Evolutionary conservation across 768 basidiomycete genomes (phyloP).

Genomic region (Clitopilus passeckerianus): DNA sequence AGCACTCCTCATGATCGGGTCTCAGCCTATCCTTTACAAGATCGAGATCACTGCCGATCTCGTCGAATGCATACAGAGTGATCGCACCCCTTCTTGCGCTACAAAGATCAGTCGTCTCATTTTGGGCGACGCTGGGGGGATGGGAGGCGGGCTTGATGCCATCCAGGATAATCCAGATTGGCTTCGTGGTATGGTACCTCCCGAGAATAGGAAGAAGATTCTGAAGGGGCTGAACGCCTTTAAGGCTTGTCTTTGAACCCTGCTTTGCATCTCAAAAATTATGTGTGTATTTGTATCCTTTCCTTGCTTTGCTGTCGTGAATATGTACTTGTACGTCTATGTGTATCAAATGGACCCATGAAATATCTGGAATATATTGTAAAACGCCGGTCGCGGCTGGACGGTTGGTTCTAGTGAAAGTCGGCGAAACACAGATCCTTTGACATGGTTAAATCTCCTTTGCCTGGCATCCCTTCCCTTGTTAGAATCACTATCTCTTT

Average conservation of each 20-base stretch:
- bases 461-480: no score
- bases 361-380: no score
- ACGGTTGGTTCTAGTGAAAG: no score
- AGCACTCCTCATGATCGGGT: conserved; percentile 11
- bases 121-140: conserved; percentile 2
- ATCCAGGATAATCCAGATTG: conserved; percentile 6
- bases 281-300: neutral
- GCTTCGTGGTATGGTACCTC: neutral
- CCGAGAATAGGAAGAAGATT: conserved; percentile 7
- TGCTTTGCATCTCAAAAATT: neutral
- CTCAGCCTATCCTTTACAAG: conserved; percentile 12
- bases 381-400: no score
- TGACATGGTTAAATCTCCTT: no score
- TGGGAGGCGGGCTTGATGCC: neutral
- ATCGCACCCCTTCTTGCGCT: conserved; percentile 7
- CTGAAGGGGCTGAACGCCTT: conserved; percentile 12
- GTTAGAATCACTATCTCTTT: no score
- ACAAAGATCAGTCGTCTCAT: conserved; percentile 4
- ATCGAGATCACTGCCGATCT: conserved; percentile 10
- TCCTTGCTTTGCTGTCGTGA: no score
- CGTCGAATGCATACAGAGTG: conserved; percentile 14
- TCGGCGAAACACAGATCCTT: no score
- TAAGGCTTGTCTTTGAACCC: conserved; percentile 10
- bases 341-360: no score
- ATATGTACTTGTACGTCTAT: no score